Conservation (phyloP, 73 alveolate species). For the Paramecium pentaurelia region DNA sequence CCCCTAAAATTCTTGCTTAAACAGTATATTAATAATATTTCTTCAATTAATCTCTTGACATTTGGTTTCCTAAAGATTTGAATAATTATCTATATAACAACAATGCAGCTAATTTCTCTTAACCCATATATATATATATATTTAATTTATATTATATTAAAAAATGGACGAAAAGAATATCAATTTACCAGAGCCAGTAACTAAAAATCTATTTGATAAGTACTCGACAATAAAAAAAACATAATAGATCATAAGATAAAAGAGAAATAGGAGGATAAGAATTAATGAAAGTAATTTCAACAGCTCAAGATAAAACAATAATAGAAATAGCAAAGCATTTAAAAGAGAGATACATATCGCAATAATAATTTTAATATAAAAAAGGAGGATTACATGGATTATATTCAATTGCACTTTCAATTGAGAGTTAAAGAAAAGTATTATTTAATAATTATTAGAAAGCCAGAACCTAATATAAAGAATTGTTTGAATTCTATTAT, state of each 20-base stretch:
- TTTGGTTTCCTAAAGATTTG: background rate
- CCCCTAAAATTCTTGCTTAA: background rate
- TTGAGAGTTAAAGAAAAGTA: no score
- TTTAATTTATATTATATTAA: background rate
- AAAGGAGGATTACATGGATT: conserved; percentile 38
- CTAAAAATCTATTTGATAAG: background rate
- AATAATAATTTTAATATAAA: background rate
- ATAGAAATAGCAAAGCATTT: background rate
- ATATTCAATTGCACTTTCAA: conserved; percentile 1
- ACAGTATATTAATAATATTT: background rate
- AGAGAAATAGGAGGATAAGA: conserved; percentile 20
- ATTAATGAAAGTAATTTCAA: background rate
- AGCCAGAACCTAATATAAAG: background rate
- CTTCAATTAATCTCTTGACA: conserved; percentile 9
- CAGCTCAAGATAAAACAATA: background rate
- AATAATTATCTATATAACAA: background rate
- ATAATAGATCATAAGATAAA: background rate
- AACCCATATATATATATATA: background rate
- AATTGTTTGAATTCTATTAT: background rate
- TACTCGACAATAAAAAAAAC: background rate
- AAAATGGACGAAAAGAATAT: background rate
- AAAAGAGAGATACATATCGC: background rate
- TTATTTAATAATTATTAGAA: no score
- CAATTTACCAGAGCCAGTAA: background rate
- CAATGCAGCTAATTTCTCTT: background rate